Base-by-base conservation (phyloP, 129 eudicot species). In the Silybum marianum region DNA sequence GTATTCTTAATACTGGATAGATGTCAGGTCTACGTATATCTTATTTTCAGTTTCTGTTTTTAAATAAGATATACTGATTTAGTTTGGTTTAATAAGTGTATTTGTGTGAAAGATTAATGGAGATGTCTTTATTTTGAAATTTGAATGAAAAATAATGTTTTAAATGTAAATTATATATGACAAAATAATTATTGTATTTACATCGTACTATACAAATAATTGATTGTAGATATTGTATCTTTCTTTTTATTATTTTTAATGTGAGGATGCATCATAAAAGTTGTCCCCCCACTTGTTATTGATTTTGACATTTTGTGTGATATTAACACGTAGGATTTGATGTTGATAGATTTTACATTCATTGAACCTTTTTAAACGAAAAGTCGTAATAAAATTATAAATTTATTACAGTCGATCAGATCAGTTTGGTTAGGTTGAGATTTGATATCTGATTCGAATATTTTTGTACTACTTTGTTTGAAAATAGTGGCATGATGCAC, bases 1-100 rank as follows among this genome's bases (percentile, higher is more conserved):
- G 7, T 76, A 84, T 84, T 91, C 92, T n/a, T 38, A 7, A 24
- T 36, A 38, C 77, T 58, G 48, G 3, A 32, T 58, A n/a, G 23
- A 1, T 6, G 66, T 58, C 66, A 58, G 66, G 6, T 58, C 10
- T 18, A 10, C 10, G 66, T 58, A 58, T 18, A 58, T 58, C 66
- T 58, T 8, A 58, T 7, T 8, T 18, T 6, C 3, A n/a, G 66
- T 54, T 1, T 18, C 14, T 6, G 18, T 54, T 7, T 54, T 54
- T 48, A 48, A 16, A 6, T 48, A 7, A 48, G 62, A 48, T 48
- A 48, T 48, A 14, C 7, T 48, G 21, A n/a, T 48, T 48, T 48
- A 16, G 62, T 14, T 48, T 48, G 62, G 62, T 48, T 48, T 48
- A 5, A 48, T 13, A 14, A 11, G 0, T 46, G 58, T 46, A 46